Base-by-base conservation (phyloP, 2,329 filamentous ascomycete species). In the Epichloe uncinata region DNA sequence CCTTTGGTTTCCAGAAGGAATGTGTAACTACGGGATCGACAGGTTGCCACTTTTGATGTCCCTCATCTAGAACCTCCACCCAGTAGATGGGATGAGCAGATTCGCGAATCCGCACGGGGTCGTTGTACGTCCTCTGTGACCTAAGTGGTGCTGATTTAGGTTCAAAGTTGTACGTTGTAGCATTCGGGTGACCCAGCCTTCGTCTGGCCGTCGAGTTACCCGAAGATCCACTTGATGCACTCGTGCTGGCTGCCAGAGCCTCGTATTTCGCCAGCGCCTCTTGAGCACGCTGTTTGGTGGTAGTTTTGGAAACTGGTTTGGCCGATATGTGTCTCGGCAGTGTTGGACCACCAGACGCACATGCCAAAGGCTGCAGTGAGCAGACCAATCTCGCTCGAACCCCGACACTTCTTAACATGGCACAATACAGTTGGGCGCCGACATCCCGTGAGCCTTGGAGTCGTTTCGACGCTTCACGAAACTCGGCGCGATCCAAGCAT, bases 361-460 rank as follows among this genome's bases (percentile, higher is more conserved):
- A 90, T 0, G 85, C 75, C 0, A 98, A 72, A 1, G 84, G 80
- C 57, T 98, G 93, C 3, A 98, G 69, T 4, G 93, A 98, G 64
- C 89, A 96, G 0, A 97, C 85, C 4, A 98, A 73, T 12, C 93
- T 78, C 5, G 87, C 75, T 54, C 88, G 81, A 6, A 97, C 80
- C 3, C 87, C 89, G n/a, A 77, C 80, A n/a, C 81, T 79, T 16
- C 93, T 82, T 4, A 98, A 73, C 34, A 97, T 67, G 3, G 90
- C 85, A 63, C 93, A 97, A 60, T 94, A 95, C 0, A 98, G 66
- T 63, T 97, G 90, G 2, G 88, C 86, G 0, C 90, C 93, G 9
- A 94, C 74, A 63, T 98, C 93, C 55, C 90, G 80, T 8, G 91
- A 97, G 0, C 91, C 94, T 55, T 81, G 72, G 16, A 95, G 66